A percentile compares a stretch with the other conserved stretches of the same genome.
These are phyloP conservation scores for Citrus maxima DNA, from an alignment of 345 rosid genomes.

Conservation along the genomic window DNA sequence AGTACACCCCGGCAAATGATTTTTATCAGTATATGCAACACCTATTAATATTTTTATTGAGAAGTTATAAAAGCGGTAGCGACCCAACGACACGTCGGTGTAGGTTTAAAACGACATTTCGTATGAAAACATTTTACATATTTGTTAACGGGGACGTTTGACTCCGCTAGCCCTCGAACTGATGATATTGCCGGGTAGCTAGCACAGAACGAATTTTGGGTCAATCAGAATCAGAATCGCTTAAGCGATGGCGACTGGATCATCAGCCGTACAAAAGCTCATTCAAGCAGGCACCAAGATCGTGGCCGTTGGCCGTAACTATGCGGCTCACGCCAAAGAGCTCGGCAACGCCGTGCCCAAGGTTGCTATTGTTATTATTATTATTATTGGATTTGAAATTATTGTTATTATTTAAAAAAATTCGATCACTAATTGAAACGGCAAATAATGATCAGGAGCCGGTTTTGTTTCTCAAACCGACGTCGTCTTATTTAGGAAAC, in stretches of 20 bases:
- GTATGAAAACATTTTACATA: too few species aligned
- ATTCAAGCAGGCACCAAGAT: conserved; percentile 77
- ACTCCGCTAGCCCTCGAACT: not conserved
- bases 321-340: conserved; percentile 93
- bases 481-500: conserved; percentile 78
- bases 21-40: too few species aligned
- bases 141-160: not conserved
- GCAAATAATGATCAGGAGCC: conserved; percentile 48
- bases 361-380: conserved; percentile 28
- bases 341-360: conserved; percentile 92
- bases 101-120: not conserved
- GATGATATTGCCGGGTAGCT: not conserved
- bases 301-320: conserved; percentile 95
- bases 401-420: not conserved
- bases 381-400: not conserved
- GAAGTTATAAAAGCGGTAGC: too few species aligned
- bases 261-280: conserved; percentile 47
- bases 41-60: too few species aligned
- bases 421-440: not conserved
- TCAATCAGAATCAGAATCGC: not conserved
- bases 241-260: conserved; percentile 33
- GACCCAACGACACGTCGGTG: not conserved
- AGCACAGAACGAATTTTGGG: not conserved
- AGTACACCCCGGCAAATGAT: too few species aligned
- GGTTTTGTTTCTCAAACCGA: conserved; percentile 85